Evolutionary conservation across 495 filamentous ascomycete species (phyloP).

Genomic region (Zalerion maritima): DNA sequence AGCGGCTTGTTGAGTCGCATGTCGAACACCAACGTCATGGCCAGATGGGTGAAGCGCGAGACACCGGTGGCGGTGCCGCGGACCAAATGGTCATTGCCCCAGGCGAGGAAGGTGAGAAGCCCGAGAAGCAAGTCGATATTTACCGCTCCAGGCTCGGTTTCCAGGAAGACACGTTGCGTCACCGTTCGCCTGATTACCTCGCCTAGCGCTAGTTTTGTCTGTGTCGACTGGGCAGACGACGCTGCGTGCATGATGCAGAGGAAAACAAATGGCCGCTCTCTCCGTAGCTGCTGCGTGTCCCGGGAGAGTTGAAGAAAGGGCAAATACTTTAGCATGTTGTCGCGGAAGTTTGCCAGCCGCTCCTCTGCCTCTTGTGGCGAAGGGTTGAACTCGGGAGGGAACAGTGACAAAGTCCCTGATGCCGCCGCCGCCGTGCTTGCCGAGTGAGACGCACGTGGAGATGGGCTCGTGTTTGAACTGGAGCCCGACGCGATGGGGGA

Average conservation of each 20-base stretch:
- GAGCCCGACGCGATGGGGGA: neutral
- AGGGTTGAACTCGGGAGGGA: conserved; percentile 1
- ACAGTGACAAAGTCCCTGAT: neutral
- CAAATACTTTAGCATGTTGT: conserved; percentile 24
- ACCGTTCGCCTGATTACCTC: conserved; percentile 25
- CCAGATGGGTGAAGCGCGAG: conserved; percentile 26
- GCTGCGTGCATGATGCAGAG: conserved; percentile 32
- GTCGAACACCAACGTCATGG: conserved; percentile 32
- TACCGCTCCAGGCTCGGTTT: conserved; percentile 17
- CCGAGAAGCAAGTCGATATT: conserved; percentile 39
- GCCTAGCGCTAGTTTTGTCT: conserved; percentile 12
- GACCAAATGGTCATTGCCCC: conserved; percentile 17
- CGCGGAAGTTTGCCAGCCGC: conserved; percentile 24
- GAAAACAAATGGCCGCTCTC: conserved; percentile 33
- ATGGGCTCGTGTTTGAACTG: neutral
- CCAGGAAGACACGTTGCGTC: conserved; percentile 22
- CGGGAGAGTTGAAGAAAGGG: conserved; percentile 30
- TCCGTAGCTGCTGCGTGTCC: conserved; percentile 22
- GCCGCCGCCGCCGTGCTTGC: too few relatives aligned
- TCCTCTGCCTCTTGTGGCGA: conserved; percentile 23
- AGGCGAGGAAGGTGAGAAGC: conserved; percentile 29
- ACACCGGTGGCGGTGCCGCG: conserved; percentile 10
- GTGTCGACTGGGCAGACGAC: conserved; percentile 18
- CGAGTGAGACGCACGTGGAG: neutral
- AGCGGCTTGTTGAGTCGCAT: conserved; percentile 29